Evolutionary conservation across 805 yeast genomes (phyloP), one percentile per base, ranked within the genome.

Genomic region (Hanseniaspora clermontiae): DNA sequence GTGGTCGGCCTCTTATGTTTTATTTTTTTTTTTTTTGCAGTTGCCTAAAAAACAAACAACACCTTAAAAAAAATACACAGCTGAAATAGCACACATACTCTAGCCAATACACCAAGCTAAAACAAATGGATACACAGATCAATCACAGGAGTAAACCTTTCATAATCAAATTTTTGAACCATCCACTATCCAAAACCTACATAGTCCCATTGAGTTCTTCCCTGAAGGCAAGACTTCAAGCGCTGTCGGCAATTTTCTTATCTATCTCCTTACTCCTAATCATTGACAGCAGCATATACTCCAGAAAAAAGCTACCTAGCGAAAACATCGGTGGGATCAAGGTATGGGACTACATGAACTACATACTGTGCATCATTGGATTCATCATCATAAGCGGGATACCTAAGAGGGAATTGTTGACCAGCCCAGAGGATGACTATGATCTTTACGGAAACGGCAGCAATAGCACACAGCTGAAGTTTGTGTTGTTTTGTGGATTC

Each of bases 401-500:
- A 11, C 57, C 57, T 7, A 53, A 53, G 19, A 19, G 46, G 20
- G 57, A 53, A 20, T 19, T 53, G 24, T 15, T 53, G 42, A 39
- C 34, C 15, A 45, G 11, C 59, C 69, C 49, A 67, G 40, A 38
- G 40, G 51, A 53, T 32, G 46, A 42, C n/a, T 53, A 66, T 78
- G 14, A 83, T 86, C 54, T 87, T 90, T 27, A 24, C 24, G 49
- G 39, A 12, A n/a, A 14, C 19, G 38, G 29, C 11, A 39, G 15
- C 27, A 51, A 43, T 19, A 24, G 40, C 42, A 90, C 97, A 95
- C 95, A 90, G 60, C 97, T 97, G 15, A 78, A 96, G 63, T 82
- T 90, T 39, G 83, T 95, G 15, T 74, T 93, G 55, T 93, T 93
- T 67, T 73, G 88, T 63, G 99, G 99, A 9, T 93, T 93, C 68